Evolutionary conservation across 345 rosid species (phyloP).

Genomic region (Salix viminalis): DNA sequence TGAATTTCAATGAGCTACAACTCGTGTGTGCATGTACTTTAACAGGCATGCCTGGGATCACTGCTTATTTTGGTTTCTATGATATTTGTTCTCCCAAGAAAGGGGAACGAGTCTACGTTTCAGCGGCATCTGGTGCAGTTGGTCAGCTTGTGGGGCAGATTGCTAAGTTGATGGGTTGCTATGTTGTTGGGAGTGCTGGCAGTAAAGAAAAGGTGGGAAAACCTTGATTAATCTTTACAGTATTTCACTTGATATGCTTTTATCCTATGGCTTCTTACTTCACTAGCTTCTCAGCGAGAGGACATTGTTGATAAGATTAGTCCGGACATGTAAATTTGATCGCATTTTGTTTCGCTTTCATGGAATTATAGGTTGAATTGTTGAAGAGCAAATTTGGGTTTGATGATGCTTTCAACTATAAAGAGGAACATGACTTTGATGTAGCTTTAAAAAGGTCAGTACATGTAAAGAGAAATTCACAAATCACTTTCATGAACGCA

Average conservation of each 20-base stretch:
- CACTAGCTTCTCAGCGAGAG: no score
- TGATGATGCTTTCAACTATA: conserved; percentile 59
- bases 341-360: background rate
- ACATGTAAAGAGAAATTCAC: background rate
- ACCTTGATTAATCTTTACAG: no score
- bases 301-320: background rate
- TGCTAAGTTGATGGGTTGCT: conserved; percentile 46
- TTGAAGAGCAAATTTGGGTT: conserved; percentile 55
- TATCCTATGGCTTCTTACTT: no score
- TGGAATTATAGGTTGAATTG: conserved; percentile 35
- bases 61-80: conserved; percentile 47
- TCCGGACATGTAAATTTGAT: background rate
- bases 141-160: conserved; percentile 57
- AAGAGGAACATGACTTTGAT: conserved; percentile 39
- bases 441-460: conserved; percentile 45
- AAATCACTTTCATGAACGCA: no score
- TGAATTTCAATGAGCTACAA: background rate
- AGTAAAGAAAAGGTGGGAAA: conserved; percentile 38
- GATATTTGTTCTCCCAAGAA: conserved; percentile 42
- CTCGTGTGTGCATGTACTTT: background rate
- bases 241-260: no score
- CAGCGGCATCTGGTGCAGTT: conserved; percentile 56
- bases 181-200: conserved; percentile 57
- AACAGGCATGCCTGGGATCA: conserved; percentile 47
- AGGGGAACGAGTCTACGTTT: conserved; percentile 42